These are phyloP conservation scores for Papilionanthe hybrid DNA, from an alignment of 116 monocot genomes.

Conservation along the genomic window DNA sequence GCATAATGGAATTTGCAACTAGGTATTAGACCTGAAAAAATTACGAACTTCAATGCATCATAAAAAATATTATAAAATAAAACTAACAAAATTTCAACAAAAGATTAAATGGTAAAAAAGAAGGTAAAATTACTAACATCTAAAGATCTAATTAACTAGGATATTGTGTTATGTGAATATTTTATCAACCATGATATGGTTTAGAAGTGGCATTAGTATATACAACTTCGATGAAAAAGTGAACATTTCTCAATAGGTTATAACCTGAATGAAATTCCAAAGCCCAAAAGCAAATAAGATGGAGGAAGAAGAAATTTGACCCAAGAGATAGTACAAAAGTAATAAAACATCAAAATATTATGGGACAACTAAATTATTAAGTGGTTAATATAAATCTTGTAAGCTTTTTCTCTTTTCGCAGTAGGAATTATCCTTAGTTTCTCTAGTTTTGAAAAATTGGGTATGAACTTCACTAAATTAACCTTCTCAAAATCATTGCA, in stretches of 20 bases:
- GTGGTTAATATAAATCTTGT: neutral
- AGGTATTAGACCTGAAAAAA: neutral
- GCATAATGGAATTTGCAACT: neutral
- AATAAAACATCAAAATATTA: neutral
- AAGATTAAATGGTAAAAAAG: neutral
- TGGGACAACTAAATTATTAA: neutral
- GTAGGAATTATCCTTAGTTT: neutral
- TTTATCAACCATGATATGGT: neutral
- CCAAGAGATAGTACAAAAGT: neutral
- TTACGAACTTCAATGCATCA: neutral
- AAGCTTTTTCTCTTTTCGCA: neutral
- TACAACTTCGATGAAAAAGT: neutral
- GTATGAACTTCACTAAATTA: neutral
- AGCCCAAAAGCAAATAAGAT: neutral
- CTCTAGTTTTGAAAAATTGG: too few species aligned
- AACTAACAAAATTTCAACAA: neutral
- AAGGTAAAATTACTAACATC: neutral
- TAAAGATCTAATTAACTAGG: neutral
- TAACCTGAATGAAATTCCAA: neutral
- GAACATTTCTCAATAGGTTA: neutral
- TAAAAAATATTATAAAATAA: neutral
- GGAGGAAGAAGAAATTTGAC: neutral
- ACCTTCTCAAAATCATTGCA: neutral
- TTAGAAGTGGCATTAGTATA: neutral
- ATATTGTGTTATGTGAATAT: neutral